Base-by-base conservation (phyloP, 257 asterid genomes). In the Dorcoceras hygrometricum region DNA sequence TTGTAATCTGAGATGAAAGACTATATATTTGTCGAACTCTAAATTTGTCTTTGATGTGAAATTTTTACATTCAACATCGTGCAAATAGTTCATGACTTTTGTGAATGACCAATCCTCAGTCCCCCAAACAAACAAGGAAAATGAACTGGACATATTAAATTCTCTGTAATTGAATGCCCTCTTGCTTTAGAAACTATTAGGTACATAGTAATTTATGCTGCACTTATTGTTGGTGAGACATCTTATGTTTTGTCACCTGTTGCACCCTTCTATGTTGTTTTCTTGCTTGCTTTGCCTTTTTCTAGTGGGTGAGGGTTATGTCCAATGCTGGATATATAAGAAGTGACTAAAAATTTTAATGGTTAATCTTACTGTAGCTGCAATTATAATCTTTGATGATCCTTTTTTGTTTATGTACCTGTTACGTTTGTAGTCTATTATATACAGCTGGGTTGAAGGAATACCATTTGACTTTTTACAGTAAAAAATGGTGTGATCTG, bases 161-260 rank as follows among this genome's bases (percentile, higher is more conserved):
- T 50, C 23, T 62, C 74, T 62, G 66, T 34, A 20, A 39, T 34
- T 29, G 39, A 34, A 22, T 59, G 26, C 55, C 16, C 57, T 50
- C 65, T 65, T 28, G 62, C 66, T 70, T 69, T 72, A 65, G 65
- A 28, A 59, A 61, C 62, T 29, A 29, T 54, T 6, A 9, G 43
- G 10, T 71, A n/a, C 59, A 53, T 59, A 26, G 66, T 34, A 34
- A 34, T 34, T 9, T 34, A 34, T 34, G 43, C 4, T 2, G 43
- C 14, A 34, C 43, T 34, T 34, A 34, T 9, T 9, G 10, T 34
- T 9, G 43, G 43, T 34, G 43, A 34, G 43, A 3, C 16, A 34
- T 2, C 43, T 9, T 34, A 9, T 34, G 4, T 34, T 34, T 9
- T 34, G 8, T 34, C 16, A 34, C 43, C 16, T 34, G 3, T 0